Conservation (phyloP, 495 filamentous ascomycete species). For the Daldinia bambusicola region DNA sequence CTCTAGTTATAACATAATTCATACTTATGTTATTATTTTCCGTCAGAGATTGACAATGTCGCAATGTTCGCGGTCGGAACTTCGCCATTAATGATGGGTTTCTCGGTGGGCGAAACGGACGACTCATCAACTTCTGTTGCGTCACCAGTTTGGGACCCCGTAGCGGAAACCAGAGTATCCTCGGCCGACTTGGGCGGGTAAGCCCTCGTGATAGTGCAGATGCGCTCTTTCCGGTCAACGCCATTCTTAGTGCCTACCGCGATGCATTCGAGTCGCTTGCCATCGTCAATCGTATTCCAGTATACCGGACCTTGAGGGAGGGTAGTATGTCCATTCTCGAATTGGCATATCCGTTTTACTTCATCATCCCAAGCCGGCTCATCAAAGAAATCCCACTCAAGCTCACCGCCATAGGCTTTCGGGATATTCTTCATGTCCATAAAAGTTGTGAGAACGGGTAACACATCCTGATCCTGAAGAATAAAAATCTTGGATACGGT, state of each 20-base stretch:
- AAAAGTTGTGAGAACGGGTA: constrained; percentile 77
- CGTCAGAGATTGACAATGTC: constrained; percentile 28
- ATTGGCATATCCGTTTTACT: constrained; percentile 52
- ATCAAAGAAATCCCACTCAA: constrained; percentile 82
- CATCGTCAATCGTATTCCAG: constrained; percentile 58
- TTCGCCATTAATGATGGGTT: constrained; percentile 29
- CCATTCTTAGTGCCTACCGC: constrained; percentile 56
- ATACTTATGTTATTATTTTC: neutral
- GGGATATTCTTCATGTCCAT: constrained; percentile 85
- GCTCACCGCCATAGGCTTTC: constrained; percentile 82
- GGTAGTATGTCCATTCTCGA: constrained; percentile 55
- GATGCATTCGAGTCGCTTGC: constrained; percentile 55
- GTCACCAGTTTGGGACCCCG: constrained; percentile 33
- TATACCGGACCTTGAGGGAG: constrained; percentile 63
- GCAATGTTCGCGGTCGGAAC: constrained; percentile 33
- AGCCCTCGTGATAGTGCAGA: constrained; percentile 58
- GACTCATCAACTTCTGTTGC: constrained; percentile 33
- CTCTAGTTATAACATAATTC: neutral
- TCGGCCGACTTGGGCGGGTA: constrained; percentile 41
- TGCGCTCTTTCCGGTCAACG: constrained; percentile 50
- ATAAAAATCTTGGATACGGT: constrained; percentile 96
- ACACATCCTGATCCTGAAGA: constrained; percentile 72
- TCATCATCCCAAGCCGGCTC: constrained; percentile 68
- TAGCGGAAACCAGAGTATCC: constrained; percentile 23
- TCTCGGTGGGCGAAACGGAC: constrained; percentile 26